Evolutionary conservation across 164 flowering plant genomes (phyloP).

Genomic region (Macadamia integrifolia): DNA sequence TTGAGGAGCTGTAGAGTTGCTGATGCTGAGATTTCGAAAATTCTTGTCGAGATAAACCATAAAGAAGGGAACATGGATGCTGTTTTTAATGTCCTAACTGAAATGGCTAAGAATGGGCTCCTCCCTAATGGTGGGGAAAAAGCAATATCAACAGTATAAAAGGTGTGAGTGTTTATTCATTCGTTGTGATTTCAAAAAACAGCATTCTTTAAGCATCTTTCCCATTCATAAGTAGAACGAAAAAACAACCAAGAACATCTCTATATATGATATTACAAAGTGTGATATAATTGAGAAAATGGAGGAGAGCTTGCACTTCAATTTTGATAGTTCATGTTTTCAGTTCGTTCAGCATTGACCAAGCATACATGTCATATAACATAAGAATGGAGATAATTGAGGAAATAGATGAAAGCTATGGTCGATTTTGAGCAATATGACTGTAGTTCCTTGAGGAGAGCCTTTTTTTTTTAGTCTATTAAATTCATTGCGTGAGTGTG

Average conservation of each 20-base stretch:
- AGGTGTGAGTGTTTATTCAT: background rate
- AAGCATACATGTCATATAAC: no score
- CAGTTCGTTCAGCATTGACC: no score
- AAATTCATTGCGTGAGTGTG: no score
- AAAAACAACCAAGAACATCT: background rate
- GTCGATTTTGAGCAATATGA: no score
- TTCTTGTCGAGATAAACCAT: conserved; percentile 61
- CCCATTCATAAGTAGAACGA: background rate
- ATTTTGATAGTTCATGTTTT: no score
- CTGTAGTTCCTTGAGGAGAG: no score
- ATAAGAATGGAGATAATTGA: no score
- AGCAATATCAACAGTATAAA: conserved; percentile 10
- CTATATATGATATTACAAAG: no score
- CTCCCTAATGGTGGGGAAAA: conserved; percentile 55
- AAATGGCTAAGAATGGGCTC: conserved; percentile 81
- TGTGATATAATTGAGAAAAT: no score
- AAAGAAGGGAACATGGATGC: conserved; percentile 82
- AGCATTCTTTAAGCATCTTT: background rate
- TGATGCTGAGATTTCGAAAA: conserved; percentile 71
- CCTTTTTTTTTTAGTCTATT: no score
- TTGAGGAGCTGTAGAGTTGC: conserved; percentile 49
- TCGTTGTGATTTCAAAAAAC: background rate
- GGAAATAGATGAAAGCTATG: no score
- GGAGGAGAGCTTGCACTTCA: no score
- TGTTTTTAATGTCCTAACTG: conserved; percentile 50